phyloP scores from a whole-genome alignment of 2,329 filamentous ascomycete genomes.

The Alternaria postmessia region DNA sequence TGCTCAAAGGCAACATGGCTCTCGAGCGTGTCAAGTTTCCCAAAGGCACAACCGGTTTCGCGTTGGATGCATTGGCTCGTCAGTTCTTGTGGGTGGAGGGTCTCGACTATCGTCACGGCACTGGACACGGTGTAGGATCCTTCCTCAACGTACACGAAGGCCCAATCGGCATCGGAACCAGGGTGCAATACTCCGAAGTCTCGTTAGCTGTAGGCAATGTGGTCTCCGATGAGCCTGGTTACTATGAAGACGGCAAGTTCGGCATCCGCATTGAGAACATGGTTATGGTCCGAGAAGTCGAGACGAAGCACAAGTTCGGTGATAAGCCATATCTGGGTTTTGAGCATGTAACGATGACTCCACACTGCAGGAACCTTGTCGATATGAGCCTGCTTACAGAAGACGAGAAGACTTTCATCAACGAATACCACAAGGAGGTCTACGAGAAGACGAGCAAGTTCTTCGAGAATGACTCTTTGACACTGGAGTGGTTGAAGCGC shows the following conservation, averaged over 20 bases:
- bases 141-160: conserved; percentile 98
- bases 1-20: conserved; percentile 92
- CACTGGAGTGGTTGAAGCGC: conserved; percentile 81
- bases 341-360: conserved; percentile 96
- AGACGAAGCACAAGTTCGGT: conserved; percentile 86
- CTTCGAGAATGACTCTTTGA: conserved; percentile 76
- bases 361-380: conserved; percentile 89
- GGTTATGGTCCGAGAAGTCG: conserved; percentile 86
- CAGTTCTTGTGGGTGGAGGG: conserved; percentile 94
- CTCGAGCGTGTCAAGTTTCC: conserved; percentile 88
- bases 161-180: conserved; percentile 92
- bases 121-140: conserved; percentile 93
- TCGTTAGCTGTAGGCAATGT: conserved; percentile 91
- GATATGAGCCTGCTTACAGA: conserved; percentile 75
- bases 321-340: conserved; percentile 95
- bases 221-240: conserved; percentile 94
- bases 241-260: conserved; percentile 94
- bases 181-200: conserved; percentile 90
- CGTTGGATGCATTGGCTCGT: conserved; percentile 85
- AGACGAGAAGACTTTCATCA: conserved; percentile 84
- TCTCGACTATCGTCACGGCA: conserved; percentile 94
- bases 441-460: conserved; percentile 79
- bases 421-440: conserved; percentile 83
- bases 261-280: conserved; percentile 98
- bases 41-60: conserved; percentile 93